phyloP scores from a whole-genome alignment of 495 filamentous ascomycete species.

The Trichoderma gamsii region DNA sequence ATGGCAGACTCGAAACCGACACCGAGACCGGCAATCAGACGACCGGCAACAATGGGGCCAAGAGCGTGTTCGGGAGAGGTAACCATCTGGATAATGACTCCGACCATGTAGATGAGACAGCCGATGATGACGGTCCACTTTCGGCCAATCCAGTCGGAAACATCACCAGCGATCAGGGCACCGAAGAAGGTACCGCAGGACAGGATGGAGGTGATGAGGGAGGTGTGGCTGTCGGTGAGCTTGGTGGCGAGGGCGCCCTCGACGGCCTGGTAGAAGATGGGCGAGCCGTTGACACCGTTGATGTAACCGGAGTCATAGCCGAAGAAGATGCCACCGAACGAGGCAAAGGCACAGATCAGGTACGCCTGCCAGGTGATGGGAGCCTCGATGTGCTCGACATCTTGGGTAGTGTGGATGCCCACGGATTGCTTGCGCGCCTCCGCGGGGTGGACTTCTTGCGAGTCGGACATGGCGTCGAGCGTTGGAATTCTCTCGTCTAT shows the following conservation, averaged over 20 bases:
- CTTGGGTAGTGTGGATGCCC: conserved; percentile 19
- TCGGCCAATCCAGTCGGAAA: conserved; percentile 58
- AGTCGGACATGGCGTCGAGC: conserved; percentile 1
- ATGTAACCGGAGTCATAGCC: conserved; percentile 56
- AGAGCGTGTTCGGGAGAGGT: conserved; percentile 46
- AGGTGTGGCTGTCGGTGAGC: conserved; percentile 26
- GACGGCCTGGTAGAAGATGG: conserved; percentile 44
- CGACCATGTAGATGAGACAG: conserved; percentile 51
- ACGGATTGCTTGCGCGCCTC: conserved; percentile 11
- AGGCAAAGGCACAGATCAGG: conserved; percentile 59
- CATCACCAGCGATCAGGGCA: conserved; percentile 54
- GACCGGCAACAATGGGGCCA: conserved; percentile 59
- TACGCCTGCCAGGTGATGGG: conserved; percentile 62
- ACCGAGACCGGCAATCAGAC: conserved; percentile 58
- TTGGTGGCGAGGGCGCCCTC: conserved; percentile 27
- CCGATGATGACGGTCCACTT: conserved; percentile 54
- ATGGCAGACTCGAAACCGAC: conserved; percentile 55
- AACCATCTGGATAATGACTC: conserved; percentile 54
- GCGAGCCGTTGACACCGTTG: conserved; percentile 51
- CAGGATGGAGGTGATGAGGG: conserved; percentile 59
- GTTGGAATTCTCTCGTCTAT: neutral
- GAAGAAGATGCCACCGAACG: conserved; percentile 57
- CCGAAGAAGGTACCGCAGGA: conserved; percentile 65
- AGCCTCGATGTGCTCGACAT: conserved; percentile 53
- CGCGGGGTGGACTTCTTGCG: neutral